Base-by-base conservation (phyloP, 2,329 filamentous ascomycete species). In the Exophiala calicioides region DNA sequence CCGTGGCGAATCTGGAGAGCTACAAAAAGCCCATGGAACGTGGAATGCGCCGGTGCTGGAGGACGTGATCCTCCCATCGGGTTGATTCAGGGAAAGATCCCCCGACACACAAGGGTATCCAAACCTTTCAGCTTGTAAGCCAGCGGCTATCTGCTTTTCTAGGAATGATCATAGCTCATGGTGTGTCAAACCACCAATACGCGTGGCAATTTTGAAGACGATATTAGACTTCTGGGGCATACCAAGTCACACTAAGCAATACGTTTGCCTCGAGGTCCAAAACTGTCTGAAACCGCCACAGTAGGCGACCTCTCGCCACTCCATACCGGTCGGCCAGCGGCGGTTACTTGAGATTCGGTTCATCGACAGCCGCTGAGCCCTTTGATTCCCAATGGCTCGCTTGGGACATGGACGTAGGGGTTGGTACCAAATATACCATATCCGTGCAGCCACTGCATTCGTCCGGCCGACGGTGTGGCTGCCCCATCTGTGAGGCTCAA, bases 261-360 rank as follows among this genome's bases (percentile, higher is more conserved):
- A 18, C 40, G 38, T 13, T 24, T 40, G 26, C 18, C 12, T 33
- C 9, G 49, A 19, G 30, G 32, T 31, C 35, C 34, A 19, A 44
- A 47, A 47, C 38, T 50, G 33, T 32, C 34, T 38, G 29, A 44
- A 43, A 38, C 34, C 32, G 21, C 33, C 19, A 19, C 12, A 29
- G 35, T 35, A 20, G 19, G 36, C 20, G 33, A 27, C 31, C 37
- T 35, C 37, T 12, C n/a, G 20, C 23, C 24, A 35, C 16, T 40
- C 47, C 36, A 32, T 49, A 41, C 30, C 47, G 39, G 24, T 38
- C 44, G 39, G n/a, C n/a, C n/a, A n/a, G n/a, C n/a, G n/a, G 52
- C 52, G 52, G 52, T 41, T 55, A 55, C 31, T 47, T 24, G 40
- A 52, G 31, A 52, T 52, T 50, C 44, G 44, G 36, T 39, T 48